Conservation (phyloP, 2,329 filamentous ascomycete genomes). For the Cladosporium phlei region DNA sequence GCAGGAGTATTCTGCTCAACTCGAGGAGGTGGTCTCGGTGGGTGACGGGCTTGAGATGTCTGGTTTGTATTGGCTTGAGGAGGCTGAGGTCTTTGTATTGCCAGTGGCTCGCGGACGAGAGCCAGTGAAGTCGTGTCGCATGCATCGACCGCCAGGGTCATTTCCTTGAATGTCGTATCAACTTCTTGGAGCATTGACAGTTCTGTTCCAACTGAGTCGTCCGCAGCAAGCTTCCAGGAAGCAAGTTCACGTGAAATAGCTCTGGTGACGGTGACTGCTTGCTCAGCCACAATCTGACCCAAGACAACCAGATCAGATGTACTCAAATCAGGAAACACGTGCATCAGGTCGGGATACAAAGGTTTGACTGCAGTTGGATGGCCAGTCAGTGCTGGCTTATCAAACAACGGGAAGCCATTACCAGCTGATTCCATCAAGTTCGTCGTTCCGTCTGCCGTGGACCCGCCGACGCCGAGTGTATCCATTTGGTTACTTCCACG, state of each 20-base stretch:
- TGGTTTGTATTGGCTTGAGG: constrained; percentile 16
- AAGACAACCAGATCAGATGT: constrained; percentile 29
- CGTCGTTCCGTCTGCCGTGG: too few relatives aligned
- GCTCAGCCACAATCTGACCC: constrained; percentile 32
- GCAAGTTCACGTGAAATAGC: not conserved
- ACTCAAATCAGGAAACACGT: constrained; percentile 19
- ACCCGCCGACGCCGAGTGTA: too few relatives aligned
- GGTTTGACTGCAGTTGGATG: too few relatives aligned
- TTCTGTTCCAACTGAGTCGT: not conserved
- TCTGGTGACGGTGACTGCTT: constrained; percentile 18
- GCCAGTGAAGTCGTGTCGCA: constrained; percentile 27
- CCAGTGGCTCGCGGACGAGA: constrained; percentile 21
- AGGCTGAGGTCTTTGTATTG: constrained; percentile 14
- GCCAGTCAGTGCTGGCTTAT: too few relatives aligned
- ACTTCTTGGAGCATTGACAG: not conserved
- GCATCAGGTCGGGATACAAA: too few relatives aligned
- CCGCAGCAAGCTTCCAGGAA: not conserved
- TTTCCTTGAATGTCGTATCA: constrained; percentile 5
- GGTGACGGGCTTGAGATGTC: constrained; percentile 18
- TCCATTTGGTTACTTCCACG: too few relatives aligned
- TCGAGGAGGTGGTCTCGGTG: constrained; percentile 29
- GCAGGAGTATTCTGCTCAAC: constrained; percentile 24
- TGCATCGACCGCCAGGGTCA: constrained; percentile 16
- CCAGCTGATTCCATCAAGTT: too few relatives aligned
- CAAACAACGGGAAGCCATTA: too few relatives aligned